These are phyloP conservation scores for Neonectria neomacrospora DNA, from an alignment of 2,329 filamentous ascomycete species.

Conservation along the genomic window DNA sequence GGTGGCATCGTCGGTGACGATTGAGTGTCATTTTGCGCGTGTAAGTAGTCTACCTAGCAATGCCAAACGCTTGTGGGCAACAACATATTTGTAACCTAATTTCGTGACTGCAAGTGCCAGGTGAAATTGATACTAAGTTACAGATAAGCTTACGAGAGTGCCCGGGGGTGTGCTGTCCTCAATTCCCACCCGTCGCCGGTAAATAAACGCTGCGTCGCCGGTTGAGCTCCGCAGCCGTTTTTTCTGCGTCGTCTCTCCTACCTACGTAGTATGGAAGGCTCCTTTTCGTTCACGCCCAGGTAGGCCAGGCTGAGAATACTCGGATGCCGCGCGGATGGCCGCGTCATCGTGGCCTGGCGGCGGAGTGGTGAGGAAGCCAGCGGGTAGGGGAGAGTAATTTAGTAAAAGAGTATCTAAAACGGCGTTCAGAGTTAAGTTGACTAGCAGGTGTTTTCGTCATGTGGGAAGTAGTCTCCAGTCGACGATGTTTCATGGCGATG, in stretches of 20 bases:
- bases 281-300: conserved; percentile 6
- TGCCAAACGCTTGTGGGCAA: conserved; percentile 29
- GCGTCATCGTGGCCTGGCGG: conserved; percentile 39
- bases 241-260: conserved; percentile 1
- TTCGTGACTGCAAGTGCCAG: conserved; percentile 5
- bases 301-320: conserved; percentile 4
- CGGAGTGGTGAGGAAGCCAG: conserved; percentile 23
- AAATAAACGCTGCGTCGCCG: not conserved
- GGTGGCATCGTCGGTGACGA: conserved; percentile 20
- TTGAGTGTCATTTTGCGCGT: conserved; percentile 15
- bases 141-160: conserved; percentile 27
- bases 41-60: conserved; percentile 37
- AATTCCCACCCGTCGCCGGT: not conserved
- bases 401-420: not conserved
- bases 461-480: not conserved
- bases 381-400: not conserved
- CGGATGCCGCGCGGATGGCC: conserved; percentile 36
- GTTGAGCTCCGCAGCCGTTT: not conserved
- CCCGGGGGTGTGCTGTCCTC: conserved; percentile 18
- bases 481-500: conserved; percentile 6
- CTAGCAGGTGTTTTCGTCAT: not conserved
- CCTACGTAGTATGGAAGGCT: not conserved
- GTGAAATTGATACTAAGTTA: conserved; percentile 24
- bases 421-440: not conserved
- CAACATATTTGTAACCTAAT: conserved; percentile 2